These are phyloP conservation scores for Prunus dulcis DNA, from an alignment of 306 rosid species.

Conservation along the genomic window DNA sequence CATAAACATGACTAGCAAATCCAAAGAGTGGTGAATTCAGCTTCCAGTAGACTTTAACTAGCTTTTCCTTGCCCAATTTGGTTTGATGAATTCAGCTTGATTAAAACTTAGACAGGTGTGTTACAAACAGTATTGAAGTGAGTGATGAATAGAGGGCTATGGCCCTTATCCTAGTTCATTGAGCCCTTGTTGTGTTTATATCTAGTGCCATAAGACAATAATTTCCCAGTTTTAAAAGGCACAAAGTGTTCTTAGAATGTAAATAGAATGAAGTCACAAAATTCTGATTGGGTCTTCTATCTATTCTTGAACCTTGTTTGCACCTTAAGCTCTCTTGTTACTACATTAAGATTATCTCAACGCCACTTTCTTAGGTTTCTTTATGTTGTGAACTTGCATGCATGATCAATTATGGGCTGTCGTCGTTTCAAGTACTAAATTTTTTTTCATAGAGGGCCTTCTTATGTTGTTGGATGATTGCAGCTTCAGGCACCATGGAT, in stretches of 20 bases:
- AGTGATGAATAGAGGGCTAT: background rate
- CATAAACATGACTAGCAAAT: too few species aligned
- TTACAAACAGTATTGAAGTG: too few species aligned
- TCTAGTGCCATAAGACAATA: background rate
- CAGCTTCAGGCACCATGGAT: conserved; percentile 49
- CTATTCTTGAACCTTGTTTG: conserved; percentile 10
- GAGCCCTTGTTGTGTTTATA: background rate
- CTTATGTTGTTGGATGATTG: background rate
- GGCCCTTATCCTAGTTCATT: background rate
- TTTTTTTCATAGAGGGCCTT: background rate
- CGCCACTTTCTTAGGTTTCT: background rate
- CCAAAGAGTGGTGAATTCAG: background rate
- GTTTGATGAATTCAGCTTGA: background rate
- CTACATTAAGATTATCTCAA: background rate
- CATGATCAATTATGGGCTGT: background rate
- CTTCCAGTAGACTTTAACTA: background rate
- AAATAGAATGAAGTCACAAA: background rate
- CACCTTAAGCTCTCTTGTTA: background rate
- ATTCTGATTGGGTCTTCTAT: background rate
- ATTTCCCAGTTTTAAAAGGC: background rate
- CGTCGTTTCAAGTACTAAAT: background rate
- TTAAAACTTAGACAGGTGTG: background rate
- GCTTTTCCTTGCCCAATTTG: background rate
- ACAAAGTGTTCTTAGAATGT: background rate
- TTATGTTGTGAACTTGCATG: background rate